Conservation (phyloP, 129 eudicot genomes). For the Lonicera japonica region DNA sequence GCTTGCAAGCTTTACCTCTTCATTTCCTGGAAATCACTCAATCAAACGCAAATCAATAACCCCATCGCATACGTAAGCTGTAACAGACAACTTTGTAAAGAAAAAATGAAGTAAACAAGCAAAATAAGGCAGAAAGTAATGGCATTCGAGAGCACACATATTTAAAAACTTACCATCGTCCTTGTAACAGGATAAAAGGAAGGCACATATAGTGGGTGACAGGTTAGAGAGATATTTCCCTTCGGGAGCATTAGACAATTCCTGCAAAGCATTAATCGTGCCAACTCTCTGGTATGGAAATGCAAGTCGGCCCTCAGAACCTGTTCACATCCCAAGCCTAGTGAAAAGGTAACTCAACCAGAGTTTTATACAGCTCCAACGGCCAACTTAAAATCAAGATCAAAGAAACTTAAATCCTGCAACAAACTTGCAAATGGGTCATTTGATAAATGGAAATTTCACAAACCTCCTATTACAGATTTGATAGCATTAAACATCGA, state of each 20-base stretch:
- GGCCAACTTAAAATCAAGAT: background rate
- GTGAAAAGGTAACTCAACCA: slow-evolving; percentile 12
- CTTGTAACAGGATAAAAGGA: slow-evolving; percentile 71
- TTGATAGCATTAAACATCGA: slow-evolving; percentile 62
- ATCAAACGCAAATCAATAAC: slow-evolving; percentile 9
- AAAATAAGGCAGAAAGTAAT: background rate
- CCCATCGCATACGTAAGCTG: background rate
- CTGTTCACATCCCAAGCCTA: slow-evolving; percentile 19
- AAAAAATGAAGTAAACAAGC: background rate
- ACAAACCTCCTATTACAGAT: slow-evolving; percentile 68
- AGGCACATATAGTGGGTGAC: slow-evolving; percentile 47
- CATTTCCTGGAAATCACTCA: slow-evolving; percentile 63
- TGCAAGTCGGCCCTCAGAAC: slow-evolving; percentile 96
- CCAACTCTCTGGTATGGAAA: slow-evolving; percentile 99
- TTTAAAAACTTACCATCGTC: slow-evolving; percentile 65
- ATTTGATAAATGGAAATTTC: background rate
- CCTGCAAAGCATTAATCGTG: slow-evolving; percentile 69
- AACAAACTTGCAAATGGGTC: too few relatives aligned
- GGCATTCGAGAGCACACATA: background rate
- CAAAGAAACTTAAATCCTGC: background rate
- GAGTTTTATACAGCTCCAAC: background rate
- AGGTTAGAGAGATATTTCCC: slow-evolving; percentile 62
- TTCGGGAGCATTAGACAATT: slow-evolving; percentile 65
- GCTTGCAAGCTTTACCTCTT: slow-evolving; percentile 86
- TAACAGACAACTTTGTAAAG: too few relatives aligned